Conservation (phyloP, 441 rosid species). For the Iberis amara region DNA sequence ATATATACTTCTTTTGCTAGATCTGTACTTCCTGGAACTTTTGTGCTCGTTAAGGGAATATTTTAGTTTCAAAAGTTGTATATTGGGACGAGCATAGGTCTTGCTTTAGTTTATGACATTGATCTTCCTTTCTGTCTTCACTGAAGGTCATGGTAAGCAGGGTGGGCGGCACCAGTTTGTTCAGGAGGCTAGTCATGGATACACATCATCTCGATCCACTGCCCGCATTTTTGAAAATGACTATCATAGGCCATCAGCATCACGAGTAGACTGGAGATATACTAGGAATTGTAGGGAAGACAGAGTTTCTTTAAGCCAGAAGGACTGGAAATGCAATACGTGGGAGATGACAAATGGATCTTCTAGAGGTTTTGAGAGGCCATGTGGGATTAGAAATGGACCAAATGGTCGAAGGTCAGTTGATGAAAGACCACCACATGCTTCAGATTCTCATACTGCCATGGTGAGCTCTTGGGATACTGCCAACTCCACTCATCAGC, state of each 20-base stretch:
- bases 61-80: no score
- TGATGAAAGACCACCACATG: conserved; percentile 44
- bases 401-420: conserved; percentile 53
- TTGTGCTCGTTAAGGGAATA: background rate
- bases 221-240: conserved; percentile 65
- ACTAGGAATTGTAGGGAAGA: conserved; percentile 58
- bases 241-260: conserved; percentile 42
- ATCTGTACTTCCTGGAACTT: background rate
- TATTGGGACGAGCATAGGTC: background rate
- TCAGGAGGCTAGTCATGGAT: conserved; percentile 66
- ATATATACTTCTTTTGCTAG: no score
- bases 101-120: conserved; percentile 23
- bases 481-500: conserved; percentile 25
- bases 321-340: conserved; percentile 67
- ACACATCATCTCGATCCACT: conserved; percentile 46
- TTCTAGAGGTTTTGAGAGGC: conserved; percentile 43
- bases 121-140: conserved; percentile 7
- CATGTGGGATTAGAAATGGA: conserved; percentile 46
- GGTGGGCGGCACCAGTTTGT: conserved; percentile 69
- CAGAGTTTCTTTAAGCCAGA: conserved; percentile 56
- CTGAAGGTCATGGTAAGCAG: conserved; percentile 93
- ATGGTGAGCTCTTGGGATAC: conserved; percentile 37
- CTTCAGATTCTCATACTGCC: conserved; percentile 50
- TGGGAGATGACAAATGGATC: conserved; percentile 72
- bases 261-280: conserved; percentile 72